Evolutionary conservation across 2,329 filamentous ascomycete genomes (phyloP), one percentile per base, ranked within the genome.

Genomic region (Pseudogymnoascus sp.): DNA sequence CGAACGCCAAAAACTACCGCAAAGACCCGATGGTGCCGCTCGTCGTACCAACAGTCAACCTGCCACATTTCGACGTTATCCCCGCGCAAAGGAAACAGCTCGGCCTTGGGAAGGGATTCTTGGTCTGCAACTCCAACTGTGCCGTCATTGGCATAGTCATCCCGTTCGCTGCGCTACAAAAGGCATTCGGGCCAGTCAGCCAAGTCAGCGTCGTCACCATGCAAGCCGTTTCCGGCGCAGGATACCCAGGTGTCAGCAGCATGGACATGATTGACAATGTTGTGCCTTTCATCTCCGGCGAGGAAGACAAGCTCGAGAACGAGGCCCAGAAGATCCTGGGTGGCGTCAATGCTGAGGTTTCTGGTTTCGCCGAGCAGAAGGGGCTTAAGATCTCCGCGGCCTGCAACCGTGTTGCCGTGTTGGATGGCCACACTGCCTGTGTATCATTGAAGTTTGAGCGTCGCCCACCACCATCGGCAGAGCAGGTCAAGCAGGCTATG

Each of bases 191-290:
- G 45, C 85, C 86, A 68, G 88, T 96, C 66, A 87, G 89, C 63
- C 73, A 76, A 67, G 84, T 84, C 67, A 83, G 79, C 66, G 89
- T 97, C 58, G 91, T 96, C 67, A 97, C 94, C 41, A 85, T 96
- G 81, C 94, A 97, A 76, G 92, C 94, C 61, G 85, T 97, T 48
- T 95, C 90, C 1, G 92, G 94, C 61, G 92, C 91, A 5, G 94
- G 92, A 28, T 95, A 94, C 76, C 89, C 90, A 3, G 90, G 90
- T 65, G 89, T 97, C 37, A 87, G 88, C 71, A 89, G 83, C 74
- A 96, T 97, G 91, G 94, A 97, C 74, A 88, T 97, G 63, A 77
- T 97, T 63, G 94, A 97, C 76, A 97, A 97, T 71, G 88, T 97
- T 1, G 90, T 99, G 45, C 94, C 94, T 7, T 96, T 84, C 74